Percentiles rank a stretch among this genome's conserved stretches.
Conservation (phyloP, 139 green algal species). For the Closterium sp. region DNA sequence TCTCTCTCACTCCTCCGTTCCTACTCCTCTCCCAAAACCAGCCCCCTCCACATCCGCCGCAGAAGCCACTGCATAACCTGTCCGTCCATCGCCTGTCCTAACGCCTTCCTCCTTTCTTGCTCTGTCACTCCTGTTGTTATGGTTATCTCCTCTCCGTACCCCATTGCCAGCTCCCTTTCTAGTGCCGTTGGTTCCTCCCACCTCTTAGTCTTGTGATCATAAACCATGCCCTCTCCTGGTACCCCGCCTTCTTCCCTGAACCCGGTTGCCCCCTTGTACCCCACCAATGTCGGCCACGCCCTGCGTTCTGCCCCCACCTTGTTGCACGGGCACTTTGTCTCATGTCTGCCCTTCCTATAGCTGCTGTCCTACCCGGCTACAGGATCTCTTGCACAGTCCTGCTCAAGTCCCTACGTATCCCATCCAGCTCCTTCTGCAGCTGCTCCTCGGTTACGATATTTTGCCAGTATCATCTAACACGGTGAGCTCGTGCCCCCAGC, state of each 20-base stretch:
- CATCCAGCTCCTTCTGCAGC: not conserved
- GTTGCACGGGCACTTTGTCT: not conserved
- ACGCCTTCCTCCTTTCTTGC: too few relatives aligned
- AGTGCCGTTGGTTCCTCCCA: not conserved
- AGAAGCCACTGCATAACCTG: too few relatives aligned
- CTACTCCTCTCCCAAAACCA: too few relatives aligned
- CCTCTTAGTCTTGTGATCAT: not conserved
- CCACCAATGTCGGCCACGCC: not conserved
- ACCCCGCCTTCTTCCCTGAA: not conserved
- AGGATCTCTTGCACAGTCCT: not conserved
- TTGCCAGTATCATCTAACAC: not conserved
- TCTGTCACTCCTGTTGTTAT: too few relatives aligned
- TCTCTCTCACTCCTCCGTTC: too few relatives aligned
- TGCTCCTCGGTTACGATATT: not conserved
- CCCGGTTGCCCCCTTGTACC: not conserved
- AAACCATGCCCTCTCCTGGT: not conserved
- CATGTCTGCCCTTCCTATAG: not conserved
- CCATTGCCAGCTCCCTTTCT: too few relatives aligned
- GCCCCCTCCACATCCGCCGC: too few relatives aligned
- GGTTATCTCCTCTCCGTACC: too few relatives aligned
- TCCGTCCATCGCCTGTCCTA: too few relatives aligned
- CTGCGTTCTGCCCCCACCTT: not conserved
- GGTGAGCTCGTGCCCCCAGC: too few relatives aligned
- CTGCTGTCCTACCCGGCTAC: not conserved
- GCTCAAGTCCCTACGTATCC: too few relatives aligned